A percentile compares a stretch with the other conserved stretches of the same genome.
Evolutionary conservation across 345 rosid species (phyloP).

Genomic region (Brassica rapa): DNA sequence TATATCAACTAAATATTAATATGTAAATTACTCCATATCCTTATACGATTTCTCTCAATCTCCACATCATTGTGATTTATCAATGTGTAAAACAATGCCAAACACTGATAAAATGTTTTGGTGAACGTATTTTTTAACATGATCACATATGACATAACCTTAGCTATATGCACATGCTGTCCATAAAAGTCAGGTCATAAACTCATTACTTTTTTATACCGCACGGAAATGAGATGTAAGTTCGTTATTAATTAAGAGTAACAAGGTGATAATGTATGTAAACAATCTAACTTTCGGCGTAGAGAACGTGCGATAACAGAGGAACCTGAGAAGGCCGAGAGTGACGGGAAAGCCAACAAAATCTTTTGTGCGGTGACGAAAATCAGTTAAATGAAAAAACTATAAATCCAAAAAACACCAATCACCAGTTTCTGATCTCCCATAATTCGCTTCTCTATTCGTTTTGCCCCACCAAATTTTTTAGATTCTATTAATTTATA

Average conservation of each 20-base stretch:
- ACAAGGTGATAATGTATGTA: neutral
- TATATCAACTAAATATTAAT: neutral
- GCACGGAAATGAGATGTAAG: neutral
- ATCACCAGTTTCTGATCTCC: constrained; percentile 22
- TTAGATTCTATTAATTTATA: constrained; percentile 25
- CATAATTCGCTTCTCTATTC: constrained; percentile 29
- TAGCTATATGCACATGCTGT: neutral
- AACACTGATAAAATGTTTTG: neutral
- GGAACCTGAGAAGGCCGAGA: constrained; percentile 38
- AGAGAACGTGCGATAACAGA: constrained; percentile 27
- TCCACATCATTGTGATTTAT: neutral
- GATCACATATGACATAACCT: neutral
- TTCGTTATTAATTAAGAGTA: neutral
- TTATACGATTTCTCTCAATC: neutral
- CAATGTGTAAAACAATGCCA: neutral
- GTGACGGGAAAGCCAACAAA: constrained; percentile 45
- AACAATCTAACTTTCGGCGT: neutral
- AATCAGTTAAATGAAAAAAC: constrained; percentile 16
- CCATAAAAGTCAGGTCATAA: neutral
- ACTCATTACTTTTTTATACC: neutral
- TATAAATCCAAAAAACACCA: constrained; percentile 33
- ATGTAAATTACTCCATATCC: neutral
- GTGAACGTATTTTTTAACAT: too few species aligned
- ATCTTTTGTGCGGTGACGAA: constrained; percentile 25
- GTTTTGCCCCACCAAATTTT: constrained; percentile 14